Evolutionary conservation across 1,139 yeast species (phyloP).

Genomic region (Lodderomyces elongisporus): DNA sequence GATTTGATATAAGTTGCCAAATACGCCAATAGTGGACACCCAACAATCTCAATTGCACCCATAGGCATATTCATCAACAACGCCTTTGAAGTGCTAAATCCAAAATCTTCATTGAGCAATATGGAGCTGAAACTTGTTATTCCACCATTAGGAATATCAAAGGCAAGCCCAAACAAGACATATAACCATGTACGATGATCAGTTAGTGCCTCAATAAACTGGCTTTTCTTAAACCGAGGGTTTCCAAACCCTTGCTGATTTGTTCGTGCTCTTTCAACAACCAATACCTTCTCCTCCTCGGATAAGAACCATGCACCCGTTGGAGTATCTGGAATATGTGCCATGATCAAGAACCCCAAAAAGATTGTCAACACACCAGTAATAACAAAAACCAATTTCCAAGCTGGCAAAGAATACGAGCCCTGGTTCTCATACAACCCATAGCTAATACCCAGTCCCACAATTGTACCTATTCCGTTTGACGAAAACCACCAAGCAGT

Average conservation of each 20-base stretch:
- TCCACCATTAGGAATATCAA: conserved; percentile 35
- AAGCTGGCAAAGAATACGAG: conserved; percentile 19
- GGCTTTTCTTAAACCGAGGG: conserved; percentile 47
- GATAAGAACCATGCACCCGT: conserved; percentile 33
- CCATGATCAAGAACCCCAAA: conserved; percentile 20
- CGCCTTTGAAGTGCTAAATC: conserved; percentile 26
- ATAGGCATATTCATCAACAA: conserved; percentile 31
- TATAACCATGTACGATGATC: conserved; percentile 44
- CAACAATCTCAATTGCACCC: conserved; percentile 37
- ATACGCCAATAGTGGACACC: conserved; percentile 36
- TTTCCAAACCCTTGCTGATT: conserved; percentile 56
- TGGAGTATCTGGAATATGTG: conserved; percentile 28
- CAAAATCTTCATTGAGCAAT: conserved; percentile 40
- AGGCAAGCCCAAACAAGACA: conserved; percentile 22
- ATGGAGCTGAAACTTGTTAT: conserved; percentile 40
- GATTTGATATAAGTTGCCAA: conserved; percentile 23
- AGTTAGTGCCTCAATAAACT: conserved; percentile 48
- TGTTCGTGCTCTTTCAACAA: conserved; percentile 30
- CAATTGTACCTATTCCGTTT: conserved; percentile 26
- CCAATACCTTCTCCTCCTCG: conserved; percentile 41
- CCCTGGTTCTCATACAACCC: conserved; percentile 16
- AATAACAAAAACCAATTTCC: conserved; percentile 30
- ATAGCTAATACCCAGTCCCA: conserved; percentile 23
- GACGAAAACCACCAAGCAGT: conserved; percentile 27
- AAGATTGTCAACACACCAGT: conserved; percentile 26